Evolutionary conservation across 352 stramenopile genomes (phyloP), one percentile per base, ranked within the genome.

Genomic region (Aphanomyces invadans): DNA sequence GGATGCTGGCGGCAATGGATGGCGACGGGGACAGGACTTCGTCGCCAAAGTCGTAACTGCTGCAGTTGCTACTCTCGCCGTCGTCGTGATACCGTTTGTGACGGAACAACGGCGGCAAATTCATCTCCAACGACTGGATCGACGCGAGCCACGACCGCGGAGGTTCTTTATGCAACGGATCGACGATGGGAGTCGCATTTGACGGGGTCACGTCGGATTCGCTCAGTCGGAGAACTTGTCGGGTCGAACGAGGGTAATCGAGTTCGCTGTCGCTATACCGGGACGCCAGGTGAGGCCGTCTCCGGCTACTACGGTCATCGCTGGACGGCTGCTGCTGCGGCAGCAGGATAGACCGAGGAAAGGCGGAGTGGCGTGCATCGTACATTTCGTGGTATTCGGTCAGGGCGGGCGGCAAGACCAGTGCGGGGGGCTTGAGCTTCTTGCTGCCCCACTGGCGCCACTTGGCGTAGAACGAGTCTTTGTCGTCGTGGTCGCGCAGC

Each of bases 361-460:
- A n/a, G n/a, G n/a, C n/a, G 7, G 36, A 42, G 7, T 42, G 36
- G 36, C 36, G 36, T 42, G 36, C 36, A 15, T 54, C 46, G 46
- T 25, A 31, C 49, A 57, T 29, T 32, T 57, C 49, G 4, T 32
- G 49, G 49, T 57, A 57, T 2, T 57, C 49, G 1, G 49, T 57
- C 25, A 33, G 9, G 49, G 49, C 7, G 7, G 21, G 11, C 29
- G 25, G 25, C 44, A 21, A 25, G 12, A 21, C 44, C 5, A 15
- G 36, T 7, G 36, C 7, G 36, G 49, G 49, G 12, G 49, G 49
- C 29, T 57, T 57, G 49, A 57, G 49, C 49, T 57, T 57, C 17
- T 33, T 57, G 49, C 25, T 67, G n/a, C 38, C 42, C 60, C 60
- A 67, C n/a, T 67, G 60, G n/a, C 60, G 42, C 60, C 60, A 67